A percentile compares a stretch with the other conserved stretches of the same genome.
These are phyloP conservation scores for Alternaria tenuissima DNA, from an alignment of 2,329 filamentous ascomycete species.

Conservation along the genomic window DNA sequence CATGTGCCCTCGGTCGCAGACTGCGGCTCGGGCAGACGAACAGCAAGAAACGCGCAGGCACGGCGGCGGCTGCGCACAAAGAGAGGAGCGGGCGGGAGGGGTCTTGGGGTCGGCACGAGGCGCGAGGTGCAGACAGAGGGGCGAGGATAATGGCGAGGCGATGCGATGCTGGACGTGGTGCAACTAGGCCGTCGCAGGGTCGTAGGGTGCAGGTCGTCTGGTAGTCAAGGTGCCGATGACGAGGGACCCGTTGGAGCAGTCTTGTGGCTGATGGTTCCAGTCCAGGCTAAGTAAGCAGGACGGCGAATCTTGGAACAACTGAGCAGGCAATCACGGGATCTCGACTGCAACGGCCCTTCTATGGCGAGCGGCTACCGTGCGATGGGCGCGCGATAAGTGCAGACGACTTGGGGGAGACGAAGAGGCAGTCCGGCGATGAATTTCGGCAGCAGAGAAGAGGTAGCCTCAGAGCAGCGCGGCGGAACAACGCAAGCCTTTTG, in stretches of 20 bases:
- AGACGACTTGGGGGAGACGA: background rate
- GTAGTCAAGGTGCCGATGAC: constrained; percentile 17
- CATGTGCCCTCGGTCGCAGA: constrained; percentile 18
- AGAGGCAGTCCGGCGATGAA: background rate
- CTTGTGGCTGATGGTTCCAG: constrained; percentile 16
- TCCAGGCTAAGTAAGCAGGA: constrained; percentile 10
- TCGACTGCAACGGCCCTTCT: background rate
- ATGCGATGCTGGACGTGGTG: constrained; percentile 9
- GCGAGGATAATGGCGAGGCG: background rate
- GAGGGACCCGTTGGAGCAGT: constrained; percentile 8
- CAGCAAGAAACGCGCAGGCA: constrained; percentile 6
- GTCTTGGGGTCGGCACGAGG: constrained; percentile 3
- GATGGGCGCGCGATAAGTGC: background rate
- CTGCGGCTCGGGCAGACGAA: constrained; percentile 18
- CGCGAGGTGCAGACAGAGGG: constrained; percentile 1
- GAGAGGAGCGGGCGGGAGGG: constrained; percentile 17
- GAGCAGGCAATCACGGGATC: constrained; percentile 2
- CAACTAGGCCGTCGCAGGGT: constrained; percentile 9
- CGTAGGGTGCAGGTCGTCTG: constrained; percentile 6
- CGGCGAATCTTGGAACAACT: background rate
- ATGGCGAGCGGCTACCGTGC: background rate
- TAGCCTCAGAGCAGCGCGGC: constrained; percentile 6
- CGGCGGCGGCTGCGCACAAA: background rate
- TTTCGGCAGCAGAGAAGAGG: constrained; percentile 1
- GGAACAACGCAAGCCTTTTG: constrained; percentile 16